Evolutionary conservation across 768 basidiomycete species (phyloP), one percentile per base, ranked within the genome.

Genomic region (Suillus cothurnatus): DNA sequence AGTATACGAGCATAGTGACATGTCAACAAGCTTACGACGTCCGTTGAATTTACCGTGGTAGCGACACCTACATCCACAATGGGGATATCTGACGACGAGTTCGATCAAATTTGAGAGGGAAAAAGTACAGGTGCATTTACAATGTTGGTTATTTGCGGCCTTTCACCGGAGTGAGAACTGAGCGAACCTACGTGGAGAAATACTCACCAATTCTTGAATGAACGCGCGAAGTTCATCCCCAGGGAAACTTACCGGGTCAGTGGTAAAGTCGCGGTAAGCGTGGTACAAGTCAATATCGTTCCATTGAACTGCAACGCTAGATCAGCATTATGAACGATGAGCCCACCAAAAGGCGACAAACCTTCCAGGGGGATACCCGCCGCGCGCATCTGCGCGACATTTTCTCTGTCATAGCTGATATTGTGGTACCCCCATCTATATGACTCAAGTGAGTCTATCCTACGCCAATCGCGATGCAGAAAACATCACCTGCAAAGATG

Each of bases 301-400:
- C 90, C 90, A 92, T 82, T 90, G 90, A 52, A 86, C 88, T n/a
- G n/a, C n/a, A n/a, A n/a, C n/a, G n/a, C n/a, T n/a, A n/a, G n/a
- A n/a, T n/a, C n/a, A n/a, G n/a, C n/a, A n/a, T n/a, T n/a, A n/a
- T n/a, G n/a, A n/a, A n/a, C n/a, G n/a, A n/a, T n/a, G n/a, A n/a
- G n/a, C n/a, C n/a, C n/a, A n/a, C n/a, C 52, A 28, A 53, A 32
- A 67, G 17, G 41, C 57, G 62, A 65, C 69, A 53, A 31, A 87
- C 87, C 86, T 84, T 94, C 92, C 6, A 94, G 81, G n/a, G 92
- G 93, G 65, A 94, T 86, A 61, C 85, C 81, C 0, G 90, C 90
- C 26, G 81, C 85, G 21, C 87, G 81, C 91, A 83, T 92, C 67
- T 76, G 84, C 36, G 71, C 73, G 61, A 88, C 86, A 23, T 85